Evolutionary conservation across 176 grass and related monocot species (phyloP), one percentile per base, ranked within the genome.

Genomic region (Ensete glaucum): DNA sequence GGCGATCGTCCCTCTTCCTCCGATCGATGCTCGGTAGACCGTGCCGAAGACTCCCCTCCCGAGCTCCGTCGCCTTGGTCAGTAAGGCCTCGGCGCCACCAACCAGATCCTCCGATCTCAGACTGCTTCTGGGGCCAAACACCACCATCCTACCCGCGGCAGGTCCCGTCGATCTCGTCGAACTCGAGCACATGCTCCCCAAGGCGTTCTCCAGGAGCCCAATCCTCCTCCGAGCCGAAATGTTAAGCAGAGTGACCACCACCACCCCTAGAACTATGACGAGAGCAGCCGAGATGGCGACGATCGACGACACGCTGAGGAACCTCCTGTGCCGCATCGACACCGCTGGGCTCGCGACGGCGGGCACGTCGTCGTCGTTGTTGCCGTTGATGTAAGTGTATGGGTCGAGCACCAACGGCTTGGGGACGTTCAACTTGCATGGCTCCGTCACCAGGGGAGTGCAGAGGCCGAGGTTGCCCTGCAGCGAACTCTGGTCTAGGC

Each of bases 391-490:
- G 66, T 89, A 93, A 12, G 87, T 69, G 79, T 98, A 90, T 11
- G 94, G 94, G 73, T 98, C 80, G 24, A 98, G 88, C 54, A 98
- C 90, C 0, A 98, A 84, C 22, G 94, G 94, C 79, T 98, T 98
- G 27, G 90, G 82, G 43, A 98, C 94, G 81, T 93, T 85, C 94
- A 98, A 93, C 77, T 43, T 27, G 84, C 94, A 98, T 8, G 94
- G 88, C 76, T 93, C 90, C 1, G 78, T 0, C 0, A 98, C 88
- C 8, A 85, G 82, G 34, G 87, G 94, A 79, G 90, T 98, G 87
- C 94, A 98, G 66, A 98, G 84, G 72, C 94, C 94, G 16, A 93
- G 80, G 91, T 98, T 98, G 62, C 90, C 94, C 62, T 98, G 88
- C 1, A 98, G 65, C 9, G 94, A 82, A 79, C 86, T 98, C n/a